Conservation (phyloP, 345 rosid genomes). For the Brassica incana region DNA sequence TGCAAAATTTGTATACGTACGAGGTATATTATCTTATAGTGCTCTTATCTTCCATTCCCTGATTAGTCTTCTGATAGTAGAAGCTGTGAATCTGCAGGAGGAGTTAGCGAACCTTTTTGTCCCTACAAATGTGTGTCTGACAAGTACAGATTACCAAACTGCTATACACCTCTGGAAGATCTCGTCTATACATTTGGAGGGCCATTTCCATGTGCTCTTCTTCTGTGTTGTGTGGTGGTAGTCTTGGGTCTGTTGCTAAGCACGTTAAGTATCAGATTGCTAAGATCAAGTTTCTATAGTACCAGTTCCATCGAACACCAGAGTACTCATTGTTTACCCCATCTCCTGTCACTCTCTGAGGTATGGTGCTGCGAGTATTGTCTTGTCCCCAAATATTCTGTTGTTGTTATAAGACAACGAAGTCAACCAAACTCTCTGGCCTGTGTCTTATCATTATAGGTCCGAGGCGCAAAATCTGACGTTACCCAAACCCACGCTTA, state of each 20-base stretch:
- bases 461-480: conserved; percentile 85
- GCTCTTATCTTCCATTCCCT: conserved; percentile 12
- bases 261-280: conserved; percentile 68
- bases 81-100: conserved; percentile 58
- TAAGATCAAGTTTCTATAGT: conserved; percentile 59
- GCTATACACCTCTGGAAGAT: conserved; percentile 97
- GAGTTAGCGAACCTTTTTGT: conserved; percentile 66
- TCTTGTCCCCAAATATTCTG: conserved; percentile 2
- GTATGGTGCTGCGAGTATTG: conserved; percentile 39
- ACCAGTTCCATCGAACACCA: conserved; percentile 62
- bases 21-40: conserved; percentile 55
- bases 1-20: conserved; percentile 71
- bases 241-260: conserved; percentile 70
- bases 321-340: conserved; percentile 72
- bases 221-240: conserved; percentile 64
- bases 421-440: conserved; percentile 17
- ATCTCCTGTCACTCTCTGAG: conserved; percentile 92
- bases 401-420: conserved; percentile 4
- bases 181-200: conserved; percentile 91
- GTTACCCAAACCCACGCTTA: conserved; percentile 93
- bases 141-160: conserved; percentile 93
- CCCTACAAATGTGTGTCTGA: conserved; percentile 90
- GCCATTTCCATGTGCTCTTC: conserved; percentile 75
- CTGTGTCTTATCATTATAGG: conserved; percentile 49
- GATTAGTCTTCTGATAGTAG: conserved; percentile 33